Conservation (phyloP, 305 asterid species). For the Salvia sclarea region DNA sequence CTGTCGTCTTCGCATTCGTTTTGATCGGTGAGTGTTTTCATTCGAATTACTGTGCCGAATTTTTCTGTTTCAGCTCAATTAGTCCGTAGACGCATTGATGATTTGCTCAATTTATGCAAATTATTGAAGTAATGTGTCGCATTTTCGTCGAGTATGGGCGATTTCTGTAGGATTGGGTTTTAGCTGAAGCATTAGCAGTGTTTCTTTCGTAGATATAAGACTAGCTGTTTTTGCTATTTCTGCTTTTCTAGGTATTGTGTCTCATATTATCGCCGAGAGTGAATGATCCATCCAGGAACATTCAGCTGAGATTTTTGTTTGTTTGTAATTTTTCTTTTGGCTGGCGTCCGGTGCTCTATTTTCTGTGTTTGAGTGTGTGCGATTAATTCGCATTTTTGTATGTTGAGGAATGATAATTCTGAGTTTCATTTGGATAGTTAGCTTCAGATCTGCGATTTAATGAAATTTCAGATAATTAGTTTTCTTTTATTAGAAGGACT, state of each 20-base stretch:
- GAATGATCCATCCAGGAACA: background rate
- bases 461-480: background rate
- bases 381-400: background rate
- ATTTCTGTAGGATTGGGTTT: background rate
- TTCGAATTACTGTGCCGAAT: background rate
- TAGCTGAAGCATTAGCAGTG: constrained; percentile 4
- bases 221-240: background rate
- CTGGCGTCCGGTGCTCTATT: background rate
- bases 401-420: background rate
- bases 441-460: constrained; percentile 18
- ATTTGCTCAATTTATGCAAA: background rate
- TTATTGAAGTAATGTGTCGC: background rate
- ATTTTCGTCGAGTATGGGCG: constrained; percentile 4
- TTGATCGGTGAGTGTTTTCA: constrained; percentile 49
- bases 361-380: background rate
- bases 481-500: background rate
- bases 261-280: background rate
- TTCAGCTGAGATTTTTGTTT: background rate
- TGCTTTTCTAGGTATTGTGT: background rate
- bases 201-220: background rate
- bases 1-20: constrained; percentile 46
- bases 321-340: background rate
- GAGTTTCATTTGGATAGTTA: background rate
- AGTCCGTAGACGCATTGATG: background rate
- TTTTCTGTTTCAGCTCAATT: constrained; percentile 18